These are phyloP conservation scores for Mycena rosella DNA, from an alignment of 768 basidiomycete species.

Conservation along the genomic window DNA sequence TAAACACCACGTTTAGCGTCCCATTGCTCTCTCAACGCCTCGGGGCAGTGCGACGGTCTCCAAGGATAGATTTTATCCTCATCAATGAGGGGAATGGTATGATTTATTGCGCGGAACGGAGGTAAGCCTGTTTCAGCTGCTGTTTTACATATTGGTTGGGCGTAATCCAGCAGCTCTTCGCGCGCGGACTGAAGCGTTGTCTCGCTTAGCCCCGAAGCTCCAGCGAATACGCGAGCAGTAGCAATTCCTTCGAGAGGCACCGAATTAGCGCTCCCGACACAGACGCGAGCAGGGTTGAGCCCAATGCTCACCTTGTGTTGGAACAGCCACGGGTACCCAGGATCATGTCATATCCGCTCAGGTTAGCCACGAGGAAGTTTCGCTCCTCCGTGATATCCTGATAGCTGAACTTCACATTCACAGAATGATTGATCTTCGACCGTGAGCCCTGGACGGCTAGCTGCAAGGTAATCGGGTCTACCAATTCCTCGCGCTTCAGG, in stretches of 20 bases:
- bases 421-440: neutral
- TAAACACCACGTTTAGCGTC: neutral
- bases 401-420: constrained; percentile 23
- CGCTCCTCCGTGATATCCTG: constrained; percentile 26
- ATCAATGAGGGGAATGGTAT: constrained; percentile 43
- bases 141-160: constrained; percentile 11
- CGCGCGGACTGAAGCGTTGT: neutral
- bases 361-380: constrained; percentile 43
- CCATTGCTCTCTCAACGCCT: constrained; percentile 20
- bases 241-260: constrained; percentile 27
- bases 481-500: neutral
- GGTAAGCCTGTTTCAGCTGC: constrained; percentile 40
- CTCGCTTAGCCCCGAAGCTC: neutral
- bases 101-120: constrained; percentile 43
- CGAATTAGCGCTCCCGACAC: constrained; percentile 22
- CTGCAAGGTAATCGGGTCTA: neutral
- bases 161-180: constrained; percentile 14
- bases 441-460: neutral
- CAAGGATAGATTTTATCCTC: constrained; percentile 40
- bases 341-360: constrained; percentile 45
- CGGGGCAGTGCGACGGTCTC: constrained; percentile 41
- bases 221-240: constrained; percentile 1
- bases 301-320: constrained; percentile 38
- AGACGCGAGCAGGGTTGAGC: constrained; percentile 34
- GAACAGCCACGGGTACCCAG: constrained; percentile 42